phyloP scores from a whole-genome alignment of 768 basidiomycete species.

The Serendipita sp. region DNA sequence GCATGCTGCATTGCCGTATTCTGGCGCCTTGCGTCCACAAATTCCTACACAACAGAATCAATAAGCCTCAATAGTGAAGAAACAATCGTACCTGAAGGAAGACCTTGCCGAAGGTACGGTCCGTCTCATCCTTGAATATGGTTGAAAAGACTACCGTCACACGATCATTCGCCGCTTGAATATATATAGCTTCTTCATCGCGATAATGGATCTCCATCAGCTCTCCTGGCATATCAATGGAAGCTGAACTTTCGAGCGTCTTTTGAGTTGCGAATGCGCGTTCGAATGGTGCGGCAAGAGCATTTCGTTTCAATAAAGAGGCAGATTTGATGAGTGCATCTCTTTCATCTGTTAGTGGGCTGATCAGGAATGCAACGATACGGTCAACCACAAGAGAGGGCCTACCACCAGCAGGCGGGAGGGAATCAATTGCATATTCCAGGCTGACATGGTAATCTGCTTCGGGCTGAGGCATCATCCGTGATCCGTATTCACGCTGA shows the following conservation, averaged over 20 bases:
- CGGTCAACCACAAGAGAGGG: constrained; percentile 8
- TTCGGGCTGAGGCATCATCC: constrained; percentile 55
- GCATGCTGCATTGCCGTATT: constrained; percentile 82
- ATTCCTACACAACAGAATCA: constrained; percentile 46
- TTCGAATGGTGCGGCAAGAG: constrained; percentile 89
- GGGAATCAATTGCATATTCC: constrained; percentile 71
- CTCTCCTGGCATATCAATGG: constrained; percentile 55
- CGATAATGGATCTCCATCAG: constrained; percentile 90
- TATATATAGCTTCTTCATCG: constrained; percentile 92
- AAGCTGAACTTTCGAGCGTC: constrained; percentile 43
- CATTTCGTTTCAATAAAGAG: constrained; percentile 80
- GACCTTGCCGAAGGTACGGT: constrained; percentile 93
- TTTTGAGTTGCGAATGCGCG: constrained; percentile 72
- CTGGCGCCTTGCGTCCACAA: constrained; percentile 91
- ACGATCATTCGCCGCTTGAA: constrained; percentile 84
- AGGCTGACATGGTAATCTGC: constrained; percentile 82
- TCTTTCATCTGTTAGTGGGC: constrained; percentile 44
- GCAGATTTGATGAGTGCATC: constrained; percentile 67
- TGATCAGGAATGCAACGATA: neutral
- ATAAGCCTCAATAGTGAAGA: neutral
- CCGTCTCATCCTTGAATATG: constrained; percentile 92
- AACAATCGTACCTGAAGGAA: constrained; percentile 70
- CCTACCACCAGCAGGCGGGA: constrained; percentile 68
- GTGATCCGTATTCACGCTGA: constrained; percentile 63
- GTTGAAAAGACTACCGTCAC: constrained; percentile 98